phyloP scores from a whole-genome alignment of 73 alveolate genomes.

The Urostyla sp. region DNA sequence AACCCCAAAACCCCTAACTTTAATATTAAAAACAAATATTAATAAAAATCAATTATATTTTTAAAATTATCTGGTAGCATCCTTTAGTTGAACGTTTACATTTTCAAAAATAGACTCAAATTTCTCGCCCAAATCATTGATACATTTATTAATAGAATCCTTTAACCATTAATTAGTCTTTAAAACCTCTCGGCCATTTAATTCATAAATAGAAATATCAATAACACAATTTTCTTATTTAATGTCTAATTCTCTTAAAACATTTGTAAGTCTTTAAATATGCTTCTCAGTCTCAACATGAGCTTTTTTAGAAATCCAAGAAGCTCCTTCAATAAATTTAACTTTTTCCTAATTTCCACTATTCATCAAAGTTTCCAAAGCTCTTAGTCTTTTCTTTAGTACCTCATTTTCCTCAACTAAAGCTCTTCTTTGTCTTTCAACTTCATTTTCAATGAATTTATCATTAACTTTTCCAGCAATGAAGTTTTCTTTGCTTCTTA shows the following conservation, averaged over 20 bases:
- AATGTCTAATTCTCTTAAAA: neutral
- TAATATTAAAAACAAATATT: too few relatives aligned
- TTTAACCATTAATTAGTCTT: neutral
- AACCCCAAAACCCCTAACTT: too few relatives aligned
- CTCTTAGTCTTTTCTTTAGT: conserved; percentile 48
- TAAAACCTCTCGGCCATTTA: conserved; percentile 30
- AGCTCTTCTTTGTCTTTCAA: conserved; percentile 44
- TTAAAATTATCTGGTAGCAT: conserved; percentile 35
- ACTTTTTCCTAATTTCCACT: conserved; percentile 52
- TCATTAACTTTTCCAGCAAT: conserved; percentile 29
- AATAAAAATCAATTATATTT: conserved; percentile 8
- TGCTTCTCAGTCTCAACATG: conserved; percentile 24
- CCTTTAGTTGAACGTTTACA: conserved; percentile 38
- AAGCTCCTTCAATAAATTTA: conserved; percentile 79
- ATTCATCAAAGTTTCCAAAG: conserved; percentile 23
- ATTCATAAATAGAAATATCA: conserved; percentile 27
- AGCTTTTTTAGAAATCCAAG: conserved; percentile 70
- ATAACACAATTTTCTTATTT: conserved; percentile 4
- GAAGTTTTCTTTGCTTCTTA: conserved; percentile 26
- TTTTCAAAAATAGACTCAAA: conserved; percentile 34
- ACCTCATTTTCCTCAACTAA: conserved; percentile 35
- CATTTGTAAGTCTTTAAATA: conserved; percentile 15
- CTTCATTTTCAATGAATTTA: conserved; percentile 32
- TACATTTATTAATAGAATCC: neutral
- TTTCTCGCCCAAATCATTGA: conserved; percentile 16